These are phyloP conservation scores for Cercospora nicotianae DNA, from an alignment of 2,329 filamentous ascomycete species.

Conservation along the genomic window DNA sequence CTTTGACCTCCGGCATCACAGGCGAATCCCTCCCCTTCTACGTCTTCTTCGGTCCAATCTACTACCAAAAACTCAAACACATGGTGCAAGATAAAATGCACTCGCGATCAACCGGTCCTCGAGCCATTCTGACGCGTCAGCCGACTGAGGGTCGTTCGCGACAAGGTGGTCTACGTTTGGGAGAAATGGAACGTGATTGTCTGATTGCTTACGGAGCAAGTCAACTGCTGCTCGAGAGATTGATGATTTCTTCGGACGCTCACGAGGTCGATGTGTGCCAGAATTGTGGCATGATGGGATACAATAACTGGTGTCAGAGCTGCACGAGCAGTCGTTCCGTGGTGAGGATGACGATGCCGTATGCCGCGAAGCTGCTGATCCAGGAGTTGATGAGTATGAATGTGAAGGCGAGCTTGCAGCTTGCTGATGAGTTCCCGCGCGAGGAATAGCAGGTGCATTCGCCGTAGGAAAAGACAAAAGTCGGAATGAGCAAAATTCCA, in stretches of 20 bases:
- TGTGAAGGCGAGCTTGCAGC: constrained; percentile 84
- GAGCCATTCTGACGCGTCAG: constrained; percentile 89
- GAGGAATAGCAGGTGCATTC: constrained; percentile 20
- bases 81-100: constrained; percentile 99
- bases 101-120: constrained; percentile 83
- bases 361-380: constrained; percentile 92
- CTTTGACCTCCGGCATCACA: constrained; percentile 90
- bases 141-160: constrained; percentile 93
- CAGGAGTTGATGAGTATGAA: constrained; percentile 99
- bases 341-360: constrained; percentile 92
- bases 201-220: constrained; percentile 94
- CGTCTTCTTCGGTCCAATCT: constrained; percentile 98
- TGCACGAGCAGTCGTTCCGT: constrained; percentile 84
- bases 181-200: constrained; percentile 99
- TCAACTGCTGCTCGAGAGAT: constrained; percentile 83
- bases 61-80: constrained; percentile 99
- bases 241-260: constrained; percentile 93
- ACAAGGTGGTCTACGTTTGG: constrained; percentile 86
- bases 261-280: constrained; percentile 93
- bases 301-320: constrained; percentile 89
- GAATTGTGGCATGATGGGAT: constrained; percentile 90
- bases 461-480: not conserved
- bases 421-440: constrained; percentile 87
- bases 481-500: not conserved
- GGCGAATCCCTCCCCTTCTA: constrained; percentile 92